Percentiles rank a stretch among this genome's conserved stretches.
Evolutionary conservation across 2,329 filamentous ascomycete genomes (phyloP).

Genomic region (Ambrosiella cleistominuta): DNA sequence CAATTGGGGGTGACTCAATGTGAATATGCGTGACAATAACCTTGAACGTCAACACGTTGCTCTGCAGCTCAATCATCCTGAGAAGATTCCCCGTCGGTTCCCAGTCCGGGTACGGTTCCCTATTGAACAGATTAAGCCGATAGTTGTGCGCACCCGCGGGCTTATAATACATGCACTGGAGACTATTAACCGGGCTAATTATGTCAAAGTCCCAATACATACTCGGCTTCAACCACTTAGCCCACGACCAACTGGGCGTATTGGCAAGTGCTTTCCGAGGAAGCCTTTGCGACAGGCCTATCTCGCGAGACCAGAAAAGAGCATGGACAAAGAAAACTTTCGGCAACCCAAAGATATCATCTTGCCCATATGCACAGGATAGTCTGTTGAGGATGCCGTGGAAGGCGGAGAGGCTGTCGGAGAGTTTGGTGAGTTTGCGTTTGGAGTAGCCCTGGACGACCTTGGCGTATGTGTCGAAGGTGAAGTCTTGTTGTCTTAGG

Average conservation of each 20-base stretch:
- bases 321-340: neutral
- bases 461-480: neutral
- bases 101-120: neutral
- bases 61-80: neutral
- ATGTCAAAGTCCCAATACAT: neutral
- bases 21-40: neutral
- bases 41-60: neutral
- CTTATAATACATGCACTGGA: neutral
- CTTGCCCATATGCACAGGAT: neutral
- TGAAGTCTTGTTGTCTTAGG: neutral
- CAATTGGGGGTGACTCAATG: neutral
- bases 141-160: neutral
- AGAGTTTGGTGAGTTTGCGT: neutral
- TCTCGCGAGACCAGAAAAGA: conserved; percentile 2
- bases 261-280: neutral
- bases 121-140: neutral
- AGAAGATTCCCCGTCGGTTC: neutral
- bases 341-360: conserved; percentile 1
- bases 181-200: neutral
- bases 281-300: neutral
- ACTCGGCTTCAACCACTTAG: neutral
- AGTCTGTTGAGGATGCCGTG: conserved; percentile 1
- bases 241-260: conserved; percentile 4
- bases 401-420: conserved; percentile 1
- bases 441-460: neutral